A percentile compares a stretch with the other conserved stretches of the same genome.
Evolutionary conservation across 208 protist genomes (phyloP).

Genomic region (Wallacemonas sp.): DNA sequence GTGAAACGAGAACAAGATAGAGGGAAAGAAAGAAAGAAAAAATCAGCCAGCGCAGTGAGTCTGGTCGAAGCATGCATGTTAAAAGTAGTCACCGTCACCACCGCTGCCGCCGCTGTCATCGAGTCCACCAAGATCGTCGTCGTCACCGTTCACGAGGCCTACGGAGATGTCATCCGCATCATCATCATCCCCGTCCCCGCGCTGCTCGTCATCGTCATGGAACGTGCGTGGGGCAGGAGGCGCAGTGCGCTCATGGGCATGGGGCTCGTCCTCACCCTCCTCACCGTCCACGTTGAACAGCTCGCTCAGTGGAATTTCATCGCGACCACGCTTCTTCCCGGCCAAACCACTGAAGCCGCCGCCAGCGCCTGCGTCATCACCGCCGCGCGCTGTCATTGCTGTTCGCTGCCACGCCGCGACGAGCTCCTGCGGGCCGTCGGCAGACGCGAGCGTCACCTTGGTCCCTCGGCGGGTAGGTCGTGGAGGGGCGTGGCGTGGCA

Average conservation of each 20-base stretch:
- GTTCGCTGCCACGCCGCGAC: not conserved
- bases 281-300: conserved; percentile 8
- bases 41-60: too few species aligned
- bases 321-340: conserved; percentile 4
- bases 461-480: conserved; percentile 62
- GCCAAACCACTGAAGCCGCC: not conserved
- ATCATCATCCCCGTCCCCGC: conserved; percentile 26
- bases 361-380: not conserved
- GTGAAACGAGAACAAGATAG: not conserved
- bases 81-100: conserved; percentile 51
- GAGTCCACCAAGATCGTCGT: conserved; percentile 61
- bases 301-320: conserved; percentile 4
- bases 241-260: not conserved
- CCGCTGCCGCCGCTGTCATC: conserved; percentile 36
- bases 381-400: conserved; percentile 3
- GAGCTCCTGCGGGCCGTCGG: not conserved
- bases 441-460: conserved; percentile 45
- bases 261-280: conserved; percentile 23
- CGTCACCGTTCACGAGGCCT: conserved; percentile 41
- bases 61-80: not conserved
- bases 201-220: conserved; percentile 8
- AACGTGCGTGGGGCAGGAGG: not conserved
- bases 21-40: not conserved
- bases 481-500: conserved; percentile 36
- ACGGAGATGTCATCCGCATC: conserved; percentile 45